Percentiles rank a stretch among this genome's conserved stretches.
Evolutionary conservation across 192 early-diverging fungal genomes (phyloP).

Genomic region (Coemansia sp.): DNA sequence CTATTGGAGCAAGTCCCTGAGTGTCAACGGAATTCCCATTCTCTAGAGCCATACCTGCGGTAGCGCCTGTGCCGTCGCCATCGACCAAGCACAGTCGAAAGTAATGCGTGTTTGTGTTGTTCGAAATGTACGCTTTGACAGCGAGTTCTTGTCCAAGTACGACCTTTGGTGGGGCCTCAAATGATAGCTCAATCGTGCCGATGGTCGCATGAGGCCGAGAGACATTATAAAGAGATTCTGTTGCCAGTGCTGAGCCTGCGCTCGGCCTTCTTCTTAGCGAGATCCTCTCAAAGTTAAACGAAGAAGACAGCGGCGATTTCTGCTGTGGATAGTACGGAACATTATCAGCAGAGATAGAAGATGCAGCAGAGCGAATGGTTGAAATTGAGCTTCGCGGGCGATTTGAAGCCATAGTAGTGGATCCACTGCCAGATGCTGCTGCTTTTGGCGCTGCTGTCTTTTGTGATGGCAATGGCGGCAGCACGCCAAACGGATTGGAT

Average conservation of each 20-base stretch:
- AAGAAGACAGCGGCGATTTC: not conserved
- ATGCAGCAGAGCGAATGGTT: constrained; percentile 12
- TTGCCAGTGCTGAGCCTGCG: not conserved
- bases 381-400: constrained; percentile 21
- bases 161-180: constrained; percentile 39
- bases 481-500: constrained; percentile 18
- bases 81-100: constrained; percentile 25
- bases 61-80: not conserved
- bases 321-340: not conserved
- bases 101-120: constrained; percentile 33
- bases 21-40: not conserved
- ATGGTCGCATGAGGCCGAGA: not conserved
- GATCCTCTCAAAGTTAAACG: not conserved
- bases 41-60: not conserved
- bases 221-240: not conserved
- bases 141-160: constrained; percentile 26
- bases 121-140: constrained; percentile 32
- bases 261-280: constrained; percentile 14
- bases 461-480: constrained; percentile 4
- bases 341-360: not conserved
- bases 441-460: not conserved
- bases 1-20: constrained; percentile 18
- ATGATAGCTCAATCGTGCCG: constrained; percentile 30
- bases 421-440: not conserved
- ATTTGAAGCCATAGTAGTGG: not conserved